These are phyloP conservation scores for Fraxinus baroniana DNA, from an alignment of 305 asterid genomes.

Conservation along the genomic window DNA sequence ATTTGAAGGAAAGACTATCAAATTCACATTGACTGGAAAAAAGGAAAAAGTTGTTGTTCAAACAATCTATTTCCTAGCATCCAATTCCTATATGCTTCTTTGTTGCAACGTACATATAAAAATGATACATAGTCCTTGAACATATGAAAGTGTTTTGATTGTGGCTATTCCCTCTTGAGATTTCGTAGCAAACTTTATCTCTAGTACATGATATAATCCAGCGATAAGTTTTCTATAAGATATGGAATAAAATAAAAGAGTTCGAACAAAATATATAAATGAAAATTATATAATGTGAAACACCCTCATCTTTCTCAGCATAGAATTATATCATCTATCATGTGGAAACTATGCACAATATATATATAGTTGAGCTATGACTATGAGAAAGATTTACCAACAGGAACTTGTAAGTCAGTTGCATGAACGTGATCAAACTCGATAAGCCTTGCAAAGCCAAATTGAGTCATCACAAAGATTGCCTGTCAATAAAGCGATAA, in stretches of 20 bases:
- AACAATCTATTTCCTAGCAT: no score
- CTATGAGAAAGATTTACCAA: no score
- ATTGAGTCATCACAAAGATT: no score
- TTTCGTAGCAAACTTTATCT: conserved; percentile 71
- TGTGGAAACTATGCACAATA: no score
- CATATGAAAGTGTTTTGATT: conserved; percentile 81
- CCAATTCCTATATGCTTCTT: conserved; percentile 51
- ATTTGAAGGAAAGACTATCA: no score
- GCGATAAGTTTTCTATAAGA: neutral
- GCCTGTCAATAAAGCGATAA: no score
- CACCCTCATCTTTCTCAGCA: neutral
- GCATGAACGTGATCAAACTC: no score
- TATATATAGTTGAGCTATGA: no score
- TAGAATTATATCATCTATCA: neutral
- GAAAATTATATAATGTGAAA: neutral
- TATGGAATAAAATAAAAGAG: neutral
- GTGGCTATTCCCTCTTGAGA: conserved; percentile 60
- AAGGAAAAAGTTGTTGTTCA: no score
- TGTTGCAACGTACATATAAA: conserved; percentile 14
- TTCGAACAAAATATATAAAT: neutral
- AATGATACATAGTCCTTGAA: conserved; percentile 70
- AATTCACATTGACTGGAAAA: no score
- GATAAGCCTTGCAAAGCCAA: no score
- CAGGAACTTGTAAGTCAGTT: no score
- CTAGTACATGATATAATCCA: conserved; percentile 53